Base-by-base conservation (phyloP, 768 basidiomycete genomes). In the Strobilomyces dryophilus region DNA sequence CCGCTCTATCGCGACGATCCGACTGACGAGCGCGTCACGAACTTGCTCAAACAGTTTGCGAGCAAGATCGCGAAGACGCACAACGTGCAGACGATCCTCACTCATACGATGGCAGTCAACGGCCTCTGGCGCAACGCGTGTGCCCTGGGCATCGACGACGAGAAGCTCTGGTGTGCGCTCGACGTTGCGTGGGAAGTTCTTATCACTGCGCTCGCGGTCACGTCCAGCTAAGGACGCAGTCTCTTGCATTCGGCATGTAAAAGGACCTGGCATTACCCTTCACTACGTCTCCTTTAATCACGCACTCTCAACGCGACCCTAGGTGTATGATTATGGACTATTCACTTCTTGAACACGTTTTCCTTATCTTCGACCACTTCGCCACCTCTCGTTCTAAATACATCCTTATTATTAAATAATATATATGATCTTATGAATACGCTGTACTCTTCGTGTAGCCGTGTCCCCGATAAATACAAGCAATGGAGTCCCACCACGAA, bases 91-190 rank as follows among this genome's bases (percentile, higher is more conserved):
- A 58, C 59, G 1, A 70, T 79, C 42, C 67, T 79, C 55, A 46
- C 53, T 15, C 70, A 73, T 53, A 62, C 72, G 14, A 66, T 65
- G 52, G 52, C 53, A 7, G 62, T 78, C 42, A 73, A 77, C 52
- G 79, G 78, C 14, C 59, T 81, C 9, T 82, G 81, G 81, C 71
- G 73, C 37, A 80, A 81, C 58, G 75, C 64, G 5, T 75, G 74
- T 54, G 73, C 73, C 11, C 66, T 82, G 27, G 81, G 81, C 35
- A 74, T 82, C 55, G 72, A 71, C 57, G 81, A 82, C 56, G 57
- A 61, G 41, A 64, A 65, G 32, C 69, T 81, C 15, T 81, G 79
- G 73, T 71, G 70, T 29, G 69, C 73, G 18, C 66, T 81, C 36
- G 78, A 82, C 50, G 63, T 76, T 32, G 75, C 77, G 9, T 82